These are phyloP conservation scores for Exophiala sideris DNA, from an alignment of 2,329 filamentous ascomycete genomes.

Conservation along the genomic window DNA sequence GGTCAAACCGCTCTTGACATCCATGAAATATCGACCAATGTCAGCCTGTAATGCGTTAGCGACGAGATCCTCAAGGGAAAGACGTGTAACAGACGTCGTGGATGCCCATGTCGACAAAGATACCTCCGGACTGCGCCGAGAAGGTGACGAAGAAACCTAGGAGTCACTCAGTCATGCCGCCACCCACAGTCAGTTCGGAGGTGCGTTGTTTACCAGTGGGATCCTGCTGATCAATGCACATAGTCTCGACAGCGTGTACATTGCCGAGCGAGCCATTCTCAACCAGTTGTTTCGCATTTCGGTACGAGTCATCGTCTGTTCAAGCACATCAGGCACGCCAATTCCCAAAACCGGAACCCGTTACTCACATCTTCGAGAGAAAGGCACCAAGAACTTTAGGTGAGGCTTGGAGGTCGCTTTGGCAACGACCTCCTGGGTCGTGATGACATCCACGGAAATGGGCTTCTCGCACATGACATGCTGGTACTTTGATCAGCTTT, in stretches of 20 bases:
- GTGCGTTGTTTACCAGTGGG: conserved; percentile 3
- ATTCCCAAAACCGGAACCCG: conserved; percentile 21
- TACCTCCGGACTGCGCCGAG: conserved; percentile 34
- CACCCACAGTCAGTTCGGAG: background rate
- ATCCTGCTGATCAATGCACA: conserved; percentile 12
- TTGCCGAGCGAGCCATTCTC: conserved; percentile 26
- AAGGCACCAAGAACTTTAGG: conserved; percentile 11
- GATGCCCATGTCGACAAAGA: conserved; percentile 35
- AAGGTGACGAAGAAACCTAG: conserved; percentile 34
- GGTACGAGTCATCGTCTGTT: conserved; percentile 28
- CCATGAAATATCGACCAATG: conserved; percentile 24
- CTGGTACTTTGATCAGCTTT: conserved; percentile 1
- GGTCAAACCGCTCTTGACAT: conserved; percentile 27
- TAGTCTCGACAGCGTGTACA: conserved; percentile 16
- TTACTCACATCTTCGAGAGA: conserved; percentile 25
- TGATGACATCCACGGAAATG: conserved; percentile 14
- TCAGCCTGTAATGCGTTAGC: conserved; percentile 24
- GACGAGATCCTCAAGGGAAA: background rate
- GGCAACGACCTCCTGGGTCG: conserved; percentile 4
- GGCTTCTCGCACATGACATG: conserved; percentile 18
- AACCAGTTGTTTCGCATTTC: conserved; percentile 16
- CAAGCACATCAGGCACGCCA: background rate
- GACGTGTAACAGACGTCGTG: conserved; percentile 22
- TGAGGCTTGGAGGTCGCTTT: conserved; percentile 6
- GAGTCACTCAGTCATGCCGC: background rate